Percentiles rank a stretch among this genome's conserved stretches.
Evolutionary conservation across 2,329 filamentous ascomycete species (phyloP).

Genomic region (Cercospora sojina): DNA sequence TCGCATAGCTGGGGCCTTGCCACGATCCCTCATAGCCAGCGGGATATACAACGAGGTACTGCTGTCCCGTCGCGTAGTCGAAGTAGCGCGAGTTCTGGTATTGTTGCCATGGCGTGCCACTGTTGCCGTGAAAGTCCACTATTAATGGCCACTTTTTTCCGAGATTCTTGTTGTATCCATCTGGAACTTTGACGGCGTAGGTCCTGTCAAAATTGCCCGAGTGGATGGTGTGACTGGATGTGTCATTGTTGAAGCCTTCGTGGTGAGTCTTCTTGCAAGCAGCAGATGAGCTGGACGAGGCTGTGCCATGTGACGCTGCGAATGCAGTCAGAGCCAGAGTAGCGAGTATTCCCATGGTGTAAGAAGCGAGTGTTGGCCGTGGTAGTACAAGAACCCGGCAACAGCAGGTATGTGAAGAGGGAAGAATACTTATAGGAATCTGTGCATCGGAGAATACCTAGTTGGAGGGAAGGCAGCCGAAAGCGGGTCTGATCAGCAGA

Average conservation of each 20-base stretch:
- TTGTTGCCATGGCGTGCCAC: conserved; percentile 41
- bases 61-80: conserved; percentile 44
- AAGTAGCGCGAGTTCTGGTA: conserved; percentile 49
- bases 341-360: neutral
- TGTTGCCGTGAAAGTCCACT: conserved; percentile 50
- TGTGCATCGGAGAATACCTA: neutral
- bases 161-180: conserved; percentile 26
- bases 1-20: conserved; percentile 45
- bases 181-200: conserved; percentile 31
- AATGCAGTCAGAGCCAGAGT: neutral
- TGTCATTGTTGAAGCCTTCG: conserved; percentile 24
- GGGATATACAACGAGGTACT: conserved; percentile 51
- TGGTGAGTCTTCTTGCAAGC: conserved; percentile 14
- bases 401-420: neutral
- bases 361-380: neutral
- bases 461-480: neutral
- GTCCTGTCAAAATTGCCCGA: conserved; percentile 25
- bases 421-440: neutral
- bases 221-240: conserved; percentile 19
- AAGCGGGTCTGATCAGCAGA: neutral
- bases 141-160: conserved; percentile 39
- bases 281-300: conserved; percentile 1
- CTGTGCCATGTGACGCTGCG: conserved; percentile 5
- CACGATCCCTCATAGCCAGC: conserved; percentile 43
- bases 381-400: neutral